Evolutionary conservation across 768 basidiomycete species (phyloP).

Genomic region (Coprinopsis strossmayeri): DNA sequence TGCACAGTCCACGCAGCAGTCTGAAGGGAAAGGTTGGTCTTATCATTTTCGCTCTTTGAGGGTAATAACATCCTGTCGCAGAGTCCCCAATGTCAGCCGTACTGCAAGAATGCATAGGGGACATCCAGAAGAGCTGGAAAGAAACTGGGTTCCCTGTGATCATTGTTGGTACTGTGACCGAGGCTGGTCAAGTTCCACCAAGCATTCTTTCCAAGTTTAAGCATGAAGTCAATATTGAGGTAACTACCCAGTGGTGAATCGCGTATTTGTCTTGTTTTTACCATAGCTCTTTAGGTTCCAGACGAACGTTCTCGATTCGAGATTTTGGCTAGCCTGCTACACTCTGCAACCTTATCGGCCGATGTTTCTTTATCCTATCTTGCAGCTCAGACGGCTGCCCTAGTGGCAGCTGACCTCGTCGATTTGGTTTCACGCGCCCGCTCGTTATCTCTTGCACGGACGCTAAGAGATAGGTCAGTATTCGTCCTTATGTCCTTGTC

Average conservation of each 20-base stretch:
- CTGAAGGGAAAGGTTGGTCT: constrained; percentile 59
- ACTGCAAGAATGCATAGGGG: constrained; percentile 57
- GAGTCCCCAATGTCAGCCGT: constrained; percentile 51
- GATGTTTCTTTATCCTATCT: constrained; percentile 73
- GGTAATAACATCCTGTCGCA: constrained; percentile 19
- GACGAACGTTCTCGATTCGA: constrained; percentile 65
- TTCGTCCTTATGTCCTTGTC: constrained; percentile 11
- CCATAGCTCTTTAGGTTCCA: constrained; percentile 51
- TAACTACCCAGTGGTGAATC: constrained; percentile 20
- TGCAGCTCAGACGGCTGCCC: constrained; percentile 85
- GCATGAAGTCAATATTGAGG: constrained; percentile 75
- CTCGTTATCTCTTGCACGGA: constrained; percentile 47
- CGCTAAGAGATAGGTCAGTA: constrained; percentile 25
- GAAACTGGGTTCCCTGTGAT: constrained; percentile 66
- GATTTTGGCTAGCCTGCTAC: constrained; percentile 46
- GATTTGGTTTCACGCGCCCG: constrained; percentile 60
- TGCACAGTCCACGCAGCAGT: constrained; percentile 55
- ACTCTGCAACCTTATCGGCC: constrained; percentile 41
- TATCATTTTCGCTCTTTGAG: neutral
- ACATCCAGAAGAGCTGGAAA: constrained; percentile 50
- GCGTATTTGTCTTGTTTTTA: neutral
- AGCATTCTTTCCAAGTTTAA: constrained; percentile 72
- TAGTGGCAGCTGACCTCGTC: constrained; percentile 76
- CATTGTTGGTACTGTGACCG: constrained; percentile 67
- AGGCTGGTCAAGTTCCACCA: constrained; percentile 56